Evolutionary conservation across 306 rosid genomes (phyloP).

Genomic region (Cucumis cinereus): DNA sequence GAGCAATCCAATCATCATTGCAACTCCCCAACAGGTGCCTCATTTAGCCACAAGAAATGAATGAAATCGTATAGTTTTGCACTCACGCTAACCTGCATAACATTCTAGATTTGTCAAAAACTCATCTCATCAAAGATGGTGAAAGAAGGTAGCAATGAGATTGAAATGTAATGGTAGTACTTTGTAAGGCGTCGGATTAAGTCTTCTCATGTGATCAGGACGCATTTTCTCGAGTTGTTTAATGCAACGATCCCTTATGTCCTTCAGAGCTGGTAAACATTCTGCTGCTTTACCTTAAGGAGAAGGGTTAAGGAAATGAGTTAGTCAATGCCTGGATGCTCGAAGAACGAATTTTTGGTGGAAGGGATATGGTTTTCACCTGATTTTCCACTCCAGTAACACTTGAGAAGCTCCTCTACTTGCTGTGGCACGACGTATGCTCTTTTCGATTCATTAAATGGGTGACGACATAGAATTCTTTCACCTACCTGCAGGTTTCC

Average conservation of each 20-base stretch:
- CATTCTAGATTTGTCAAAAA: neutral
- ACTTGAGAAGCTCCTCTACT: conserved; percentile 84
- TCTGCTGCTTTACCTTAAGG: conserved; percentile 44
- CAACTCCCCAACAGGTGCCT: conserved; percentile 96
- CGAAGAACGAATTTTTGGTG: neutral
- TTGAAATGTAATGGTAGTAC: conserved; percentile 21
- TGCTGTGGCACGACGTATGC: conserved; percentile 95
- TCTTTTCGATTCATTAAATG: conserved; percentile 94
- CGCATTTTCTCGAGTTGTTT: conserved; percentile 81
- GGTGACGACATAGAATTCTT: conserved; percentile 88
- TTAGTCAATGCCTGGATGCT: conserved; percentile 6
- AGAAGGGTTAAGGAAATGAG: neutral
- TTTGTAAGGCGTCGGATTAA: conserved; percentile 97
- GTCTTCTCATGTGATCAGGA: conserved; percentile 93
- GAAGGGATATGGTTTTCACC: conserved; percentile 27
- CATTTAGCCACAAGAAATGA: conserved; percentile 89
- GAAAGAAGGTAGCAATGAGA: neutral
- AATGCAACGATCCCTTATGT: conserved; percentile 71
- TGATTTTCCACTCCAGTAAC: conserved; percentile 78
- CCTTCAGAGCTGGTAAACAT: conserved; percentile 52
- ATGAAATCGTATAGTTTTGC: conserved; percentile 77
- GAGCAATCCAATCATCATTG: conserved; percentile 23
- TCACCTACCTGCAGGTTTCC: conserved; percentile 62
- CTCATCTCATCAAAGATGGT: neutral
- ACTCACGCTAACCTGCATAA: conserved; percentile 78